Evolutionary conservation across 1,284 basidiomycete species (phyloP).

Genomic region (Papiliotrema laurentii): DNA sequence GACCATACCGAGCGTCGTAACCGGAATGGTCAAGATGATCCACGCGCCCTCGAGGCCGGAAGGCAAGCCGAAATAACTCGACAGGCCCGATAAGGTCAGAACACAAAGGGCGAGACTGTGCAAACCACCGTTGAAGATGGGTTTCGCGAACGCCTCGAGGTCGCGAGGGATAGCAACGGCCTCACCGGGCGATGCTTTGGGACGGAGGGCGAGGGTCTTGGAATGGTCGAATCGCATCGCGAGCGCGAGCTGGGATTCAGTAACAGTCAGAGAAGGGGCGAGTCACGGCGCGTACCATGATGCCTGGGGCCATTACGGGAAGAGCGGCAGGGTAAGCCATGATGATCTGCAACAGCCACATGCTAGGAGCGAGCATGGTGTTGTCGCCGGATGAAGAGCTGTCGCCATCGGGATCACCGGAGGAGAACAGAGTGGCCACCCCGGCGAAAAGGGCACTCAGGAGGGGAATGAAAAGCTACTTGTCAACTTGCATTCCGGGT

Average conservation of each 20-base stretch:
- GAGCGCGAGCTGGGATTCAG: background rate
- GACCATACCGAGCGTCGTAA: background rate
- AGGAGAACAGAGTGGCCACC: background rate
- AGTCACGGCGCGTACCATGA: background rate
- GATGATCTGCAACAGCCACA: background rate
- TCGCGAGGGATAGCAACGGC: background rate
- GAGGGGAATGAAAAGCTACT: background rate
- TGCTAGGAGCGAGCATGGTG: background rate
- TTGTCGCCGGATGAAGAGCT: background rate
- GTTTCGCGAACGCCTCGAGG: background rate
- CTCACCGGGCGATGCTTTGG: background rate
- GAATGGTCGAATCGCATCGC: constrained; percentile 4
- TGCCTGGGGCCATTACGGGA: background rate
- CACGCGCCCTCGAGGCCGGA: background rate
- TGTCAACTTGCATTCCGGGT: no score
- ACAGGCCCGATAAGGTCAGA: background rate
- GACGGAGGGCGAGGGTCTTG: background rate
- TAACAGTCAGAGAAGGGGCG: no score
- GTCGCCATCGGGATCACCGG: background rate
- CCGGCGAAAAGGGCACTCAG: background rate
- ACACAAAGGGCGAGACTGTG: background rate
- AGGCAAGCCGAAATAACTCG: background rate
- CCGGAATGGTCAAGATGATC: background rate
- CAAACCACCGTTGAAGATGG: background rate
- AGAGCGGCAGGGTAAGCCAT: background rate